A percentile compares a stretch with the other conserved stretches of the same genome.
Conservation (phyloP, 2,329 filamentous ascomycete genomes). For the Penicillium crustosum region DNA sequence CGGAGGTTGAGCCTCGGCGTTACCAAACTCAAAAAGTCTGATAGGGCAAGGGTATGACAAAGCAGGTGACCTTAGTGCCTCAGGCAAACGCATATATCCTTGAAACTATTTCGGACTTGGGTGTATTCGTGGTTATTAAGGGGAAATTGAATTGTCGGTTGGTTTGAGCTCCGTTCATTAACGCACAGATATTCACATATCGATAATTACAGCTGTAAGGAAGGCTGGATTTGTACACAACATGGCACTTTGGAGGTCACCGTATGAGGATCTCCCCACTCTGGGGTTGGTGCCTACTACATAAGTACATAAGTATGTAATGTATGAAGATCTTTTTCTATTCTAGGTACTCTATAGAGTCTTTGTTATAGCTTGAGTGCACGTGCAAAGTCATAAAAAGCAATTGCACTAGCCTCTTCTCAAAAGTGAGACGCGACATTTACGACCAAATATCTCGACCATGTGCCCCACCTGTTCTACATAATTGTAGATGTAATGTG, state of each 20-base stretch:
- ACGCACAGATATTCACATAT: neutral
- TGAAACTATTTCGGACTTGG: neutral
- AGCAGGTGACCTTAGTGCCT: constrained; percentile 10
- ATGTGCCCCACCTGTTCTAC: neutral
- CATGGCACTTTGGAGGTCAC: constrained; percentile 1
- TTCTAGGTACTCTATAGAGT: no score
- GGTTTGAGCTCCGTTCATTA: neutral
- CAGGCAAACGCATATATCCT: neutral
- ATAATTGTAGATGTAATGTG: neutral
- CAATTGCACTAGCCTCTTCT: neutral
- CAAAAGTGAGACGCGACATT: neutral
- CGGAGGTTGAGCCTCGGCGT: constrained; percentile 23
- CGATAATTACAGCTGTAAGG: neutral
- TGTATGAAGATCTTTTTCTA: neutral
- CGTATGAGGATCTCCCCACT: constrained; percentile 20
- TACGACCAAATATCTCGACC: neutral
- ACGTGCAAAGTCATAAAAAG: no score
- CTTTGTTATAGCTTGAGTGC: neutral
- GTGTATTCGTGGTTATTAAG: neutral
- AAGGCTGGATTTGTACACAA: neutral
- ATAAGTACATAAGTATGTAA: neutral
- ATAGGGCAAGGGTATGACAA: constrained; percentile 18
- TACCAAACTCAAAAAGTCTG: constrained; percentile 10
- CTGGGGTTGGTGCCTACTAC: constrained; percentile 7
- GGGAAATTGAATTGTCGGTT: neutral